These are phyloP conservation scores for Quercus lobata DNA, from an alignment of 331 rosid species.

Conservation along the genomic window DNA sequence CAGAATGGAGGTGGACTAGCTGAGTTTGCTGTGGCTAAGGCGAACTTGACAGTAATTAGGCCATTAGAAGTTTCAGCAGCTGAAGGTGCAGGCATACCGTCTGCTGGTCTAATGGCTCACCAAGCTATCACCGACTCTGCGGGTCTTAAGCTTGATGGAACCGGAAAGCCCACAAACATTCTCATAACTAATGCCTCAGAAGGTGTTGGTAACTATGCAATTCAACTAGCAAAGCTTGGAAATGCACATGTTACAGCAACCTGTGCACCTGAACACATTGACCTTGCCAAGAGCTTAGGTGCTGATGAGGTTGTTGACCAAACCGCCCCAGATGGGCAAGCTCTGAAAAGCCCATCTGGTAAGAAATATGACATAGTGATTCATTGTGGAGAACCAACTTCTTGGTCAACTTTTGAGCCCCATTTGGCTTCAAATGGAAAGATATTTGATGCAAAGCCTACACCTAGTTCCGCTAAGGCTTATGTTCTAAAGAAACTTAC, in stretches of 20 bases:
- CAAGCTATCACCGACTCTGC: constrained; percentile 61
- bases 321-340: constrained; percentile 69
- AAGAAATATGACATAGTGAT: constrained; percentile 66
- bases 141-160: constrained; percentile 66
- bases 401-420: constrained; percentile 73
- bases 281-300: constrained; percentile 61
- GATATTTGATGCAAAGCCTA: constrained; percentile 68
- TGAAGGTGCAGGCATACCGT: constrained; percentile 47
- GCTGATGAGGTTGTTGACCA: constrained; percentile 92
- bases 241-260: constrained; percentile 80
- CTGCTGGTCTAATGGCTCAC: constrained; percentile 66
- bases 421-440: constrained; percentile 51
- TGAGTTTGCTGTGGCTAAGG: constrained; percentile 23
- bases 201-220: constrained; percentile 65
- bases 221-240: constrained; percentile 86
- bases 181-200: constrained; percentile 74
- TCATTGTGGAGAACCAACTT: constrained; percentile 55
- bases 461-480: constrained; percentile 21
- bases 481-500: constrained; percentile 52
- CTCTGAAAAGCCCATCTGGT: constrained; percentile 74
- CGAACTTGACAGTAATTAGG: constrained; percentile 23
- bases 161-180: constrained; percentile 47
- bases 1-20: constrained; percentile 53
- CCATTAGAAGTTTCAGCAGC: constrained; percentile 45
- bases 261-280: constrained; percentile 73